Percentiles rank a stretch among this genome's conserved stretches.
Evolutionary conservation across 805 yeast genomes (phyloP).

Genomic region (Zygosaccharomyces pseudorouxii): DNA sequence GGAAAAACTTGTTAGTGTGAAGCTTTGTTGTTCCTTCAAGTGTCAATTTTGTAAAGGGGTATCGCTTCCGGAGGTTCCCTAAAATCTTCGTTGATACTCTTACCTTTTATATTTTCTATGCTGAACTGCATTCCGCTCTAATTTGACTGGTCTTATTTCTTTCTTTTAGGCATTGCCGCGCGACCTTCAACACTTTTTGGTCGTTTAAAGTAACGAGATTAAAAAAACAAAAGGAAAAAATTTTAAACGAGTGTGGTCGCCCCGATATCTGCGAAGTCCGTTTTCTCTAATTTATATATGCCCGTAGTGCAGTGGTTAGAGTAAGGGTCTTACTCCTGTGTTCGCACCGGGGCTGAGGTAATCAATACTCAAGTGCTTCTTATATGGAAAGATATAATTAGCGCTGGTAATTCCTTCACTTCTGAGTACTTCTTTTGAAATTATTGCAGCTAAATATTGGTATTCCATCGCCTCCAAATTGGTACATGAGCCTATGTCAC

Average conservation of each 20-base stretch:
- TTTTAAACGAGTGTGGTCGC: neutral
- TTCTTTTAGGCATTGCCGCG: constrained; percentile 2
- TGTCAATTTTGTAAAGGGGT: constrained; percentile 43
- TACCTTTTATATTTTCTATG: neutral
- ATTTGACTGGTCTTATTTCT: constrained; percentile 1
- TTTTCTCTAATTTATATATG: neutral
- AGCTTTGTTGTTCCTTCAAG: constrained; percentile 47
- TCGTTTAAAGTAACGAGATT: neutral
- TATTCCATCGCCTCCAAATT: neutral
- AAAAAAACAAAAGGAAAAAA: neutral
- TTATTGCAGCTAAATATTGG: too few relatives aligned
- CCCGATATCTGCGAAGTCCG: neutral
- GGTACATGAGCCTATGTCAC: neutral
- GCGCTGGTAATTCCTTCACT: too few relatives aligned
- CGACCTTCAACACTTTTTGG: constrained; percentile 1
- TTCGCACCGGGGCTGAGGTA: too few relatives aligned
- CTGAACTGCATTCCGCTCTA: neutral
- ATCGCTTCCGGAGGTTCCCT: constrained; percentile 44
- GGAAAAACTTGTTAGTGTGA: too few relatives aligned
- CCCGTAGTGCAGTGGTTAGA: neutral
- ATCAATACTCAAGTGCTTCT: too few relatives aligned
- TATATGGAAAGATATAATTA: too few relatives aligned
- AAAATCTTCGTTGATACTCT: neutral
- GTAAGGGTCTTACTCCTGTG: neutral
- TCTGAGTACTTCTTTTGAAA: too few relatives aligned